phyloP scores from a whole-genome alignment of 2,329 filamentous ascomycete genomes.

The Botrytis sinoallii region DNA sequence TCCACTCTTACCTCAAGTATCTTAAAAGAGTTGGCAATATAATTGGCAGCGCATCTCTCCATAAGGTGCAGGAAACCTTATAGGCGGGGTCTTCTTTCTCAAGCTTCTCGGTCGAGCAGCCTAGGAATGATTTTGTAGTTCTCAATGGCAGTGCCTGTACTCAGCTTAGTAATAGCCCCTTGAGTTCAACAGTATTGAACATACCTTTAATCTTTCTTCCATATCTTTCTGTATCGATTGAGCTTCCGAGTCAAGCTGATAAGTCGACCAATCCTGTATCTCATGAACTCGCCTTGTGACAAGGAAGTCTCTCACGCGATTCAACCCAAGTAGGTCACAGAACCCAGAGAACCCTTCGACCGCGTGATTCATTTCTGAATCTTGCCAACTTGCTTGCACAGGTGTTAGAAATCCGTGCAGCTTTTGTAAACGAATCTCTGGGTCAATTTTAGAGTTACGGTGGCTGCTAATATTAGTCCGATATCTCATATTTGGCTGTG shows the following conservation, averaged over 20 bases:
- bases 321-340: constrained; percentile 73
- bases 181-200: neutral
- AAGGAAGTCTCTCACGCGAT: constrained; percentile 78
- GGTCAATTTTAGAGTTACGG: constrained; percentile 73
- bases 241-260: constrained; percentile 75
- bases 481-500: neutral
- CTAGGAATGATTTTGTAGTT: constrained; percentile 87
- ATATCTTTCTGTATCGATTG: constrained; percentile 75
- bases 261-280: constrained; percentile 77
- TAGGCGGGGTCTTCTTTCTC: constrained; percentile 71
- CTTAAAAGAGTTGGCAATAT: constrained; percentile 85
- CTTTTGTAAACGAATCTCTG: constrained; percentile 65
- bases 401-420: constrained; percentile 78
- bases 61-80: constrained; percentile 73
- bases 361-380: constrained; percentile 62
- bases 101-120: constrained; percentile 85
- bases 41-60: constrained; percentile 75
- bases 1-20: constrained; percentile 59
- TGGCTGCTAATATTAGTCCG: constrained; percentile 53
- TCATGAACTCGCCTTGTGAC: constrained; percentile 68
- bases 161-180: neutral
- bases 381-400: constrained; percentile 76
- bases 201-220: constrained; percentile 68
- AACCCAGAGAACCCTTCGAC: constrained; percentile 77
- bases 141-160: constrained; percentile 67